These are phyloP conservation scores for Yueomyces sinensis DNA, from an alignment of 805 yeast genomes.

Conservation along the genomic window DNA sequence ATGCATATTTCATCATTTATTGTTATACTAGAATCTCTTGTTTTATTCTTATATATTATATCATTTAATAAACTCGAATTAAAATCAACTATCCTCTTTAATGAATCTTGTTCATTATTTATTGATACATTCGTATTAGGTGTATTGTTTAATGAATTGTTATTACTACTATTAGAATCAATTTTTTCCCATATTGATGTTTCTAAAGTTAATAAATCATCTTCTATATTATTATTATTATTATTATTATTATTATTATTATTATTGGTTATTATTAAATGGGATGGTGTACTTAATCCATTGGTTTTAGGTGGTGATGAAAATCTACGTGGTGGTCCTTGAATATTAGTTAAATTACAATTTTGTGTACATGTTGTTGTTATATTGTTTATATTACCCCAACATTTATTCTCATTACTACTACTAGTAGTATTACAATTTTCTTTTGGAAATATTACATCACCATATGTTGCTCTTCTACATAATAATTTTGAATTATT, in stretches of 20 bases:
- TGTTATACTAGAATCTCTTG: too few species aligned
- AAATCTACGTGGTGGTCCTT: too few species aligned
- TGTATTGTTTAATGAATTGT: not conserved
- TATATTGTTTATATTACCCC: too few species aligned
- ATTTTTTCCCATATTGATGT: conserved; percentile 2
- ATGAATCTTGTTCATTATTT: too few species aligned
- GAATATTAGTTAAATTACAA: not conserved
- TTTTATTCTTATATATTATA: too few species aligned
- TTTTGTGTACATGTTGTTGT: not conserved
- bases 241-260: conserved; percentile 1
- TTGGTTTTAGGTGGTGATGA: conserved; percentile 1
- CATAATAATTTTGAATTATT: conserved; percentile 9
- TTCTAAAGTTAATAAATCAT: conserved; percentile 1
- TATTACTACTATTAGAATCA: not conserved
- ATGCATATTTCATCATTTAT: too few species aligned
- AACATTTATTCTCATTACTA: not conserved
- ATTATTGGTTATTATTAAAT: too few species aligned
- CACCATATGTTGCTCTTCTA: conserved; percentile 2
- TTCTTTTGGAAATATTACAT: conserved; percentile 1
- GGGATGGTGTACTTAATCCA: not conserved
- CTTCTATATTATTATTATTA: conserved; percentile 6
- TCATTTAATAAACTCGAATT: too few species aligned
- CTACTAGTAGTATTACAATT: conserved; percentile 1
- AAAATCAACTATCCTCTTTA: too few species aligned
- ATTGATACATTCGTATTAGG: not conserved